Percentiles rank a stretch among this genome's conserved stretches.
These are phyloP conservation scores for Psilocybe tampanensis DNA, from an alignment of 768 basidiomycete genomes.

Conservation along the genomic window DNA sequence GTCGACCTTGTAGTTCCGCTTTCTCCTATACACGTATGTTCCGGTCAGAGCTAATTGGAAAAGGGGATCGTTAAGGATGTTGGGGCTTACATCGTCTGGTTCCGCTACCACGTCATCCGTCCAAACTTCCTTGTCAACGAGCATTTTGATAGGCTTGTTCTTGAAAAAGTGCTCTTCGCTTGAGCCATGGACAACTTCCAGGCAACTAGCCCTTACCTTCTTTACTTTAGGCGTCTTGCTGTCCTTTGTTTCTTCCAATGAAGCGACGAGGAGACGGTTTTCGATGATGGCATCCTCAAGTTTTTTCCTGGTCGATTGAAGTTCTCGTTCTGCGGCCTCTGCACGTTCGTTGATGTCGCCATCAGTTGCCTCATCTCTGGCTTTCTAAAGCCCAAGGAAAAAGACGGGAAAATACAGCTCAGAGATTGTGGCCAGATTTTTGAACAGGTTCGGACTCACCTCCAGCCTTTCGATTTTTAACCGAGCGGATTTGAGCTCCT, in stretches of 20 bases:
- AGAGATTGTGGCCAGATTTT: no score
- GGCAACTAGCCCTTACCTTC: neutral
- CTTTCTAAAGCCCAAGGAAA: neutral
- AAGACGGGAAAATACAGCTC: no score
- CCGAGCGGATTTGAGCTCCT: constrained; percentile 14
- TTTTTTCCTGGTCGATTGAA: no score
- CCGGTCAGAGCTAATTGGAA: neutral
- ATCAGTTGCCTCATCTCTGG: neutral
- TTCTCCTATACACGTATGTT: neutral
- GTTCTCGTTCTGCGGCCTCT: constrained; percentile 1
- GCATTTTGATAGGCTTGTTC: neutral
- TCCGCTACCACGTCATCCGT: neutral
- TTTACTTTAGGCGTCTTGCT: neutral
- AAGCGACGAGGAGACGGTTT: neutral
- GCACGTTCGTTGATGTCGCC: neutral
- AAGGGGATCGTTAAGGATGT: no score
- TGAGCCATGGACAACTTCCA: neutral
- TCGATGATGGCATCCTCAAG: neutral
- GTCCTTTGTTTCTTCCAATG: constrained; percentile 8
- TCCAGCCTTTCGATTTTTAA: constrained; percentile 9
- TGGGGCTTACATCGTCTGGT: no score
- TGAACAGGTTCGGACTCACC: neutral
- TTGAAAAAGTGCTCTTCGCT: no score
- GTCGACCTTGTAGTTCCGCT: constrained; percentile 1
- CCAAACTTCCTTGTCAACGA: neutral